Evolutionary conservation across 2,329 filamentous ascomycete genomes (phyloP).

Genomic region (Chaetomium globosum): DNA sequence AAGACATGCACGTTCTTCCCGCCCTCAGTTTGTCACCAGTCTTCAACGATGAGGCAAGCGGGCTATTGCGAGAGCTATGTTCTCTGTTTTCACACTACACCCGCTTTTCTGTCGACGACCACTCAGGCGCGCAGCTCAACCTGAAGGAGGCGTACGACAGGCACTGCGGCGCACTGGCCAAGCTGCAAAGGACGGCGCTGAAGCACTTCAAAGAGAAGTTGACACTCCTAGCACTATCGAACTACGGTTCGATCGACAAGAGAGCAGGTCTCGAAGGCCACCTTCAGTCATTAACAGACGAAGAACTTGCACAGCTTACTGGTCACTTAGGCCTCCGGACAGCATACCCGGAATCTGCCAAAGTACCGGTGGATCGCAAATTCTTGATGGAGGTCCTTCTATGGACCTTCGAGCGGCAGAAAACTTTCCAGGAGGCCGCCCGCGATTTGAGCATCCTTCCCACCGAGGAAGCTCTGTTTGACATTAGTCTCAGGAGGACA

Average conservation of each 20-base stretch:
- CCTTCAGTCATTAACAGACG: constrained; percentile 70
- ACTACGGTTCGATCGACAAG: constrained; percentile 85
- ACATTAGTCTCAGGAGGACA: constrained; percentile 74
- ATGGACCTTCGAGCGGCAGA: constrained; percentile 72
- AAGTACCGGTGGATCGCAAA: constrained; percentile 63
- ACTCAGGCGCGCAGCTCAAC: constrained; percentile 76
- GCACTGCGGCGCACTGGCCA: constrained; percentile 76
- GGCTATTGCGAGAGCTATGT: constrained; percentile 77
- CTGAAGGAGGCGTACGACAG: constrained; percentile 73
- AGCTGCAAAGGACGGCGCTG: constrained; percentile 74
- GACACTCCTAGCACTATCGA: constrained; percentile 87
- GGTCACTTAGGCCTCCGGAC: constrained; percentile 75
- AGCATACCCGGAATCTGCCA: constrained; percentile 73
- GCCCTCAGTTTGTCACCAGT: constrained; percentile 77
- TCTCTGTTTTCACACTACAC: constrained; percentile 83
- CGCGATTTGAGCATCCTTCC: constrained; percentile 75
- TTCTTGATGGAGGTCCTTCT: constrained; percentile 74
- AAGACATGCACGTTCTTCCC: constrained; percentile 81
- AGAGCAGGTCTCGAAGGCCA: constrained; percentile 76
- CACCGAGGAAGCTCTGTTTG: constrained; percentile 80
- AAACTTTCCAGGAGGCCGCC: constrained; percentile 79
- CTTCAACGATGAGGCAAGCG: constrained; percentile 73
- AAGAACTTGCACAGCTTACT: constrained; percentile 72
- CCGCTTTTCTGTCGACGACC: constrained; percentile 87
- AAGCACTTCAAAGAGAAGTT: constrained; percentile 87